phyloP scores from a whole-genome alignment of 345 rosid genomes.

The Gossypium stocksii region DNA sequence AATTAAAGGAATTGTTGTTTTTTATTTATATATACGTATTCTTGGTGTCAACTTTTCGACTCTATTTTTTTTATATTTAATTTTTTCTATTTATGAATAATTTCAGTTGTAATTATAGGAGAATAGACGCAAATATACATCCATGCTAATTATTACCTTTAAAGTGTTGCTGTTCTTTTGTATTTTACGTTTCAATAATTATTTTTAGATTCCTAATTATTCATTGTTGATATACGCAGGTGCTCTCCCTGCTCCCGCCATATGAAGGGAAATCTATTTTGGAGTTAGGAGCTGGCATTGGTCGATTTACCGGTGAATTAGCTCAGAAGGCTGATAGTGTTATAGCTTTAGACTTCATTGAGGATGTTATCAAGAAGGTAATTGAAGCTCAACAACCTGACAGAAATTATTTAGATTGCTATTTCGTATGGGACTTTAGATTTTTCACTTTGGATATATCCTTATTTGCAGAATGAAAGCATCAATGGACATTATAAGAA shows the following conservation, averaged over 20 bases:
- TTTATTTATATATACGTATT: not conserved
- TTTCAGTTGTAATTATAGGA: not conserved
- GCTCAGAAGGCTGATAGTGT: constrained; percentile 75
- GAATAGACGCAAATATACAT: not conserved
- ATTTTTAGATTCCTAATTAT: not conserved
- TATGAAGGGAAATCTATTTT: constrained; percentile 67
- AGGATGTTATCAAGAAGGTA: constrained; percentile 80
- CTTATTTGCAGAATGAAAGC: constrained; percentile 55
- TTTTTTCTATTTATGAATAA: not conserved
- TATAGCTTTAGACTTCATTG: constrained; percentile 85
- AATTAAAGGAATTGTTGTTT: not conserved
- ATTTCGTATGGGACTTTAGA: not conserved
- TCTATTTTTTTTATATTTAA: not conserved
- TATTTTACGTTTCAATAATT: not conserved
- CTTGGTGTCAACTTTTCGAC: not conserved
- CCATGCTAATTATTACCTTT: not conserved
- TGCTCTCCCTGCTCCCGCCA: constrained; percentile 77
- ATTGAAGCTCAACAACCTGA: not conserved
- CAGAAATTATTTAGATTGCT: not conserved
- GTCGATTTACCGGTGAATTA: constrained; percentile 84
- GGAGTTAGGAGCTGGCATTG: constrained; percentile 96
- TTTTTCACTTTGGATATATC: constrained; percentile 14
- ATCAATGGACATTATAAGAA: constrained; percentile 76
- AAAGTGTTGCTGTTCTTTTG: not conserved
- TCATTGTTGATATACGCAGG: constrained; percentile 30